Evolutionary conservation across 192 early-diverging fungal species (phyloP).

Genomic region (Pilobolus umbonatus): DNA sequence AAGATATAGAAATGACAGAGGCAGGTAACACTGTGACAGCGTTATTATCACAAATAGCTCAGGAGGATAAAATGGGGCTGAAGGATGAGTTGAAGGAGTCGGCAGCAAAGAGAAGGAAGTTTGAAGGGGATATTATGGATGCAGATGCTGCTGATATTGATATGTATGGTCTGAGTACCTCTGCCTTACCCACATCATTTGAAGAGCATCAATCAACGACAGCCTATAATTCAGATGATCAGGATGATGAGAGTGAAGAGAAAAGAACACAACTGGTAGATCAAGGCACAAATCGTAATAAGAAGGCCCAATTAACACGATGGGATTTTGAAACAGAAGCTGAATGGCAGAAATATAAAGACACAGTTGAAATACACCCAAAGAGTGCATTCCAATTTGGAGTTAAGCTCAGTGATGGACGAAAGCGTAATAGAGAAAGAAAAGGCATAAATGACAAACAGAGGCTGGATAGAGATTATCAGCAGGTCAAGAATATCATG

Average conservation of each 20-base stretch:
- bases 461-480: constrained; percentile 45
- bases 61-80: neutral
- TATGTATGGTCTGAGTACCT: constrained; percentile 45
- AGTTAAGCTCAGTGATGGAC: constrained; percentile 63
- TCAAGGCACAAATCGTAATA: constrained; percentile 66
- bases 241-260: constrained; percentile 26
- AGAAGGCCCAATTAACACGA: constrained; percentile 59
- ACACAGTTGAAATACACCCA: constrained; percentile 62
- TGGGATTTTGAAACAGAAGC: constrained; percentile 81
- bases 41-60: neutral
- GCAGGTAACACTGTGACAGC: constrained; percentile 1
- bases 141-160: constrained; percentile 47
- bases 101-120: constrained; percentile 16
- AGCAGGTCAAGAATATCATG: constrained; percentile 43
- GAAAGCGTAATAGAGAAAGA: constrained; percentile 47
- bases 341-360: constrained; percentile 70
- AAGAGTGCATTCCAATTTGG: constrained; percentile 77
- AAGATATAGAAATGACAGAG: constrained; percentile 18
- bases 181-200: constrained; percentile 34
- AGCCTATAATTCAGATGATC: constrained; percentile 44
- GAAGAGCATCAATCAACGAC: constrained; percentile 46
- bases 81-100: neutral
- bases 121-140: constrained; percentile 29
- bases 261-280: constrained; percentile 50
- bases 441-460: constrained; percentile 42